Base-by-base conservation (phyloP, 1,139 yeast species). In the Diutina siamensis region DNA sequence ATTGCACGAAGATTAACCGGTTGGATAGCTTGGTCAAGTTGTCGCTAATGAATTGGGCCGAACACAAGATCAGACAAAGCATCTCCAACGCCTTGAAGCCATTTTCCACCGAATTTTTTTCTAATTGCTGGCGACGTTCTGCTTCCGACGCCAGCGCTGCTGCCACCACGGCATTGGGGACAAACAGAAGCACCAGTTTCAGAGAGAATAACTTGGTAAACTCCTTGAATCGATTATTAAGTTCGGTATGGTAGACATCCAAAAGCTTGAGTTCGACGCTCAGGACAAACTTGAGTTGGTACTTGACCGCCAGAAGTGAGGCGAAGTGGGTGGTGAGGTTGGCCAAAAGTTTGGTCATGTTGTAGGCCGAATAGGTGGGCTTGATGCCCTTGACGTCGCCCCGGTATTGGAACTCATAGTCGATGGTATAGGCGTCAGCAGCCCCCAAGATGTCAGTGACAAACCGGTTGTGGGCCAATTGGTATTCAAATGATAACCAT, bases 401-500 rank as follows among this genome's bases (percentile, higher is more conserved):
- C 21, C 15, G 13, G 10, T 25, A 3, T 38, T 51, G 3, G 47
- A 76, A 73, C 47, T 80, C 88, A 48, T 64, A 65, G 53, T 84
- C 94, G 33, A 84, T 76, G 4, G 60, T 62, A 58, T 83, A 78
- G 1, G 86, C 80, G 49, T 75, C 71, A 0, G 67, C 56, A 1
- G 75, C 62, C 1, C 68, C 67, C 9, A 80, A 62, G 25, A 86
- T 77, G 48, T 77, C 84, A 18, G 59, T 58, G 31, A 71, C 66
- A 52, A 74, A 84, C 51, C 92, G 69, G 19, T 65, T 66, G 28
- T 66, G 62, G 2, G 85, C 83, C 48, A 80, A 65, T 35, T 69
- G 68, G 28, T 71, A 65, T 57, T 88, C 96, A 51, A 78, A 73
- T 4, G 63, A 60, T 3, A 87, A 66, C 95, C 96, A 87, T 42